Percentiles rank a stretch among this genome's conserved stretches.
phyloP scores from a whole-genome alignment of 768 basidiomycete species.

The Panellus pusillus region DNA sequence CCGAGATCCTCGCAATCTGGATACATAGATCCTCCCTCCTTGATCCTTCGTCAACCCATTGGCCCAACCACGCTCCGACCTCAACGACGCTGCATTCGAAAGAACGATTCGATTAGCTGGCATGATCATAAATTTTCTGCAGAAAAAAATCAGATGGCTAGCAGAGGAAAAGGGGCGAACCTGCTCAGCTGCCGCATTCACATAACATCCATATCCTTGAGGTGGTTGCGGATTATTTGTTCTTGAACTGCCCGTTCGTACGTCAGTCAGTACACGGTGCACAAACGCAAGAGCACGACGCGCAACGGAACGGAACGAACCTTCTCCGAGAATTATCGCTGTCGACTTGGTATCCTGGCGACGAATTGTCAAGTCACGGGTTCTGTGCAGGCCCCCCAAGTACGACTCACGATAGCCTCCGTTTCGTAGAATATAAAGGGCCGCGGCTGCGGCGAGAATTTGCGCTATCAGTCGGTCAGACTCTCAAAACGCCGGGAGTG shows the following conservation, averaged over 20 bases:
- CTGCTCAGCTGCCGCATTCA: slow-evolving; percentile 3
- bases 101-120: too few relatives aligned
- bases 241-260: slow-evolving; percentile 33
- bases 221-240: slow-evolving; percentile 40
- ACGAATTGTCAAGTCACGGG: not conserved
- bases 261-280: not conserved
- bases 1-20: not conserved
- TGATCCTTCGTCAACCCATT: not conserved
- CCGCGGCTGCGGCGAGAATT: slow-evolving; percentile 48
- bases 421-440: slow-evolving; percentile 71
- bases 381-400: too few relatives aligned
- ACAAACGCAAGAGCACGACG: not conserved
- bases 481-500: not conserved
- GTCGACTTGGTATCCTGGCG: slow-evolving; percentile 43
- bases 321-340: slow-evolving; percentile 38
- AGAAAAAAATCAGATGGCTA: too few relatives aligned
- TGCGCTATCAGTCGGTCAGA: slow-evolving; percentile 30
- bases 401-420: slow-evolving; percentile 60
- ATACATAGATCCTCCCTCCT: too few relatives aligned
- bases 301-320: too few relatives aligned
- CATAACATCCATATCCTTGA: slow-evolving; percentile 31
- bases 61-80: too few relatives aligned
- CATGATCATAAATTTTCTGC: too few relatives aligned
- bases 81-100: too few relatives aligned
- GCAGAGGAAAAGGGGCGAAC: too few relatives aligned